Conservation (phyloP, 306 rosid genomes). For the Sechiopsis laciniata region DNA sequence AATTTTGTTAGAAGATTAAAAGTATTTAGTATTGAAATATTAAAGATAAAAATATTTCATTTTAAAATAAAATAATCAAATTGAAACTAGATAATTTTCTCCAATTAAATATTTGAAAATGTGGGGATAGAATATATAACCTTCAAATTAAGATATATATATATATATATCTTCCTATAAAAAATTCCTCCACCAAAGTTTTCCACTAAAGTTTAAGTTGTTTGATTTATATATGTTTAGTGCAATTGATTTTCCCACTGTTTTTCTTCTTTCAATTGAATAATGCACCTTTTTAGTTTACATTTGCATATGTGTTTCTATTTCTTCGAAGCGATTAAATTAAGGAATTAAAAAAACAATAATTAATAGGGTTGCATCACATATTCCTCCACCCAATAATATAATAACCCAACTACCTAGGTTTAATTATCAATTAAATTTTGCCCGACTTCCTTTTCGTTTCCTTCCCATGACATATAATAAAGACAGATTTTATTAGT, state of each 20-base stretch:
- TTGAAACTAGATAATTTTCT: too few relatives aligned
- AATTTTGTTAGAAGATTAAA: too few relatives aligned
- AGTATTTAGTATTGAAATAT: too few relatives aligned
- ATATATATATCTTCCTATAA: background rate
- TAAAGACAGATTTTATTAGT: background rate
- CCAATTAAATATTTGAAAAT: too few relatives aligned
- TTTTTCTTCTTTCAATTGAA: background rate
- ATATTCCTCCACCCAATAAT: background rate
- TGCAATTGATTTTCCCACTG: background rate
- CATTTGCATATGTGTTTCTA: background rate
- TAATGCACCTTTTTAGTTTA: conserved; percentile 4
- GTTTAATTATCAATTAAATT: too few relatives aligned
- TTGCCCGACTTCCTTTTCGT: too few relatives aligned
- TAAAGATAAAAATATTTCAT: too few relatives aligned
- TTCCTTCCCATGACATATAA: background rate
- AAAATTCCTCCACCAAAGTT: background rate
- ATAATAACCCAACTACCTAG: too few relatives aligned
- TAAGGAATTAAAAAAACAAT: background rate
- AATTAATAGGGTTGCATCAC: background rate
- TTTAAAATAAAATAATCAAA: too few relatives aligned
- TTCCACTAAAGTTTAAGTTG: background rate
- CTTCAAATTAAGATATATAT: too few relatives aligned
- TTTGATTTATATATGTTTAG: background rate
- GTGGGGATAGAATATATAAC: too few relatives aligned
- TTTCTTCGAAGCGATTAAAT: background rate